phyloP scores from a whole-genome alignment of 371 early-diverging fungal genomes.

The Mortierella sp. region DNA sequence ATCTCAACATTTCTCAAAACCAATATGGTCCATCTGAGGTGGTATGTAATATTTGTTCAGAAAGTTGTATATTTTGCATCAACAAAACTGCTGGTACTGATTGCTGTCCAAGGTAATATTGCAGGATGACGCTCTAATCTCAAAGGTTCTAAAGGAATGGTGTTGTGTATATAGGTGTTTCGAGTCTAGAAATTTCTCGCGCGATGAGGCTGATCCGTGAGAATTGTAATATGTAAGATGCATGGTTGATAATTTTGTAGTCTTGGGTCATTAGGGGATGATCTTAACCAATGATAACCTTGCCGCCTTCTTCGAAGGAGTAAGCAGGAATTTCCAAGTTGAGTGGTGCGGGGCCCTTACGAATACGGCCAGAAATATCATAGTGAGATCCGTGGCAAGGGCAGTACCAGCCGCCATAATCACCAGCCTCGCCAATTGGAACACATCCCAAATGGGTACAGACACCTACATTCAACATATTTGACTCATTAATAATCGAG shows the following conservation, averaged over 20 bases:
- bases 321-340: slow-evolving; percentile 97
- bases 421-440: slow-evolving; percentile 98
- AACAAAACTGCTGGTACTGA: slow-evolving; percentile 1
- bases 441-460: slow-evolving; percentile 99
- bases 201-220: neutral
- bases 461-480: slow-evolving; percentile 85
- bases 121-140: slow-evolving; percentile 10
- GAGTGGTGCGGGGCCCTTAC: slow-evolving; percentile 98
- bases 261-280: neutral
- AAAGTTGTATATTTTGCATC: slow-evolving; percentile 9
- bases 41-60: neutral
- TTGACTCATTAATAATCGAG: no score
- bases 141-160: neutral
- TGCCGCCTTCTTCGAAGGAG: slow-evolving; percentile 68
- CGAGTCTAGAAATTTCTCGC: neutral
- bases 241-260: neutral
- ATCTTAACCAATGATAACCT: slow-evolving; percentile 72
- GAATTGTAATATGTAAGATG: slow-evolving; percentile 1
- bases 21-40: no score
- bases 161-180: slow-evolving; percentile 4
- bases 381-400: slow-evolving; percentile 96
- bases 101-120: neutral
- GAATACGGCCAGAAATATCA: slow-evolving; percentile 87
- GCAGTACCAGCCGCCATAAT: slow-evolving; percentile 99
- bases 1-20: no score